Conservation (phyloP, 2,329 filamentous ascomycete genomes). For the Ceratocystis albifundus region DNA sequence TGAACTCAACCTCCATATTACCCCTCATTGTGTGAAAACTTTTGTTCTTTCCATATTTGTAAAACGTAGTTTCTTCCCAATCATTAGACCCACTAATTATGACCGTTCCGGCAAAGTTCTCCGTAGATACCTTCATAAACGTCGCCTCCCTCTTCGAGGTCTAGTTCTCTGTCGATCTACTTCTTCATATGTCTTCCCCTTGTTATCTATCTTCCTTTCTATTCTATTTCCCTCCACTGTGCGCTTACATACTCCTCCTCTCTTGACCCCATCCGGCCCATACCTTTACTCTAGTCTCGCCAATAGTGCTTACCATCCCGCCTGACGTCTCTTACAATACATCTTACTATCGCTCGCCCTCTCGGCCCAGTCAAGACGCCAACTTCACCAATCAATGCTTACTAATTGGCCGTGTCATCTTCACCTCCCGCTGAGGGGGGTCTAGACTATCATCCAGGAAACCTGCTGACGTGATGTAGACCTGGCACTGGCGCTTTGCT, state of each 20-base stretch:
- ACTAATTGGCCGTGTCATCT: conserved; percentile 1
- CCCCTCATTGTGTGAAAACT: neutral
- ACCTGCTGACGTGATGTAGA: neutral
- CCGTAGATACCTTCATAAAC: too few relatives aligned
- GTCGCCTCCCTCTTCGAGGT: neutral
- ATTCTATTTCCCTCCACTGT: neutral
- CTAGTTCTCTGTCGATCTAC: neutral
- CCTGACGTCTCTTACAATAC: neutral
- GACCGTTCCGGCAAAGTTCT: too few relatives aligned
- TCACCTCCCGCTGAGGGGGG: neutral
- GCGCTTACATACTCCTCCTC: neutral
- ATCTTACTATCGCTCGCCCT: neutral
- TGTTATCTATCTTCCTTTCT: too few relatives aligned
- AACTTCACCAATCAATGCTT: neutral
- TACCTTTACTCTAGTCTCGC: neutral
- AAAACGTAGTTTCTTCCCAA: neutral
- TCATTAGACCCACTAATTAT: too few relatives aligned
- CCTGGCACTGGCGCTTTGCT: neutral
- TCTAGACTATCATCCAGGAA: too few relatives aligned
- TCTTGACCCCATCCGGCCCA: neutral
- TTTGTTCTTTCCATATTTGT: neutral
- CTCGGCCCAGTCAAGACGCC: neutral
- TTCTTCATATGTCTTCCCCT: neutral
- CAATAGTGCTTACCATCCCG: neutral
- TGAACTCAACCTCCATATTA: neutral